Conservation (phyloP, 192 early-diverging fungal species). For the Backusella liffmaniae region DNA sequence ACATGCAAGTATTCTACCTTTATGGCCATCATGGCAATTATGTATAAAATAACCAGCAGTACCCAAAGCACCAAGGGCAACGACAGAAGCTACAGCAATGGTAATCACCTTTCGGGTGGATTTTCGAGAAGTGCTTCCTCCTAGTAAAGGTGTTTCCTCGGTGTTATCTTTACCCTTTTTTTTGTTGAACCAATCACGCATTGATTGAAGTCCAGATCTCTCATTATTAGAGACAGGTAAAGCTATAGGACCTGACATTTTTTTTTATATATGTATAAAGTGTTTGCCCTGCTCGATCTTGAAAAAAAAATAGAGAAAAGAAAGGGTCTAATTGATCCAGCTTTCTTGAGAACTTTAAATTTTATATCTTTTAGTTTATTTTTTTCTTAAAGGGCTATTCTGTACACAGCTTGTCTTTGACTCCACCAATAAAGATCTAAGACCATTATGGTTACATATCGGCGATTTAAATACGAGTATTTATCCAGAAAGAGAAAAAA, state of each 20-base stretch:
- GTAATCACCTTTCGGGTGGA: neutral
- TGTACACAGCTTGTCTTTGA: neutral
- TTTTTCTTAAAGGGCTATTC: neutral
- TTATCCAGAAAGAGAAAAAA: conserved; percentile 2
- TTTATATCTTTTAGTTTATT: neutral
- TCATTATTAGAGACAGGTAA: neutral
- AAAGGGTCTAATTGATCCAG: neutral
- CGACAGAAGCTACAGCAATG: neutral
- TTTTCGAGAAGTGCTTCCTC: neutral
- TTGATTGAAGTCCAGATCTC: neutral
- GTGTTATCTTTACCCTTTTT: neutral
- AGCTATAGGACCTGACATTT: neutral
- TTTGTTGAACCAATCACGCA: conserved; percentile 4
- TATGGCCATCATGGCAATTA: neutral
- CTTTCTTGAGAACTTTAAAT: neutral
- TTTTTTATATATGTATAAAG: neutral
- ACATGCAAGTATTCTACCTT: neutral
- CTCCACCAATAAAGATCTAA: neutral
- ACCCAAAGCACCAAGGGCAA: neutral
- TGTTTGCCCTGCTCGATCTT: neutral
- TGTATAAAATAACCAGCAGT: neutral
- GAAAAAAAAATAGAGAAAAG: neutral
- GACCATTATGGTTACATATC: neutral
- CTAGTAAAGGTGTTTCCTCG: neutral
- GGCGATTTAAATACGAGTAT: neutral